A percentile compares a stretch with the other conserved stretches of the same genome.
These are phyloP conservation scores for Clitoria ternatea DNA, from an alignment of 306 rosid species.

Conservation along the genomic window DNA sequence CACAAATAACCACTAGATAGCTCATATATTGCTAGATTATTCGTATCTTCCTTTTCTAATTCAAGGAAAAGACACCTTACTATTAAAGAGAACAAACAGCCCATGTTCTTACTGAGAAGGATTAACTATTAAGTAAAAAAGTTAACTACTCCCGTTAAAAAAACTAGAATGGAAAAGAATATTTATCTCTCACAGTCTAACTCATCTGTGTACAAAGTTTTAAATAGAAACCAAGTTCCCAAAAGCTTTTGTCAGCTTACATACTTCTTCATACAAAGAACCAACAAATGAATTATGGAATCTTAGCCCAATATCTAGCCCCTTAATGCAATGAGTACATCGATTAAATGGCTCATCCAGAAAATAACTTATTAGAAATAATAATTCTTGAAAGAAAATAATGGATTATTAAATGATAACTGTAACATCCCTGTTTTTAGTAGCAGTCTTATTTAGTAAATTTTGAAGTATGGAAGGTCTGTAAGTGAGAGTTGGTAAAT, in stretches of 20 bases:
- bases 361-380: neutral
- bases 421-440: no score
- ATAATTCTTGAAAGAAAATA: neutral
- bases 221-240: neutral
- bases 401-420: neutral
- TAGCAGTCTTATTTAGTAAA: no score
- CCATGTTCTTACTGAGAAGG: neutral
- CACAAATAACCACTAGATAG: neutral
- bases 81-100: neutral
- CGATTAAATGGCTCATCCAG: neutral
- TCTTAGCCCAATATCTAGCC: neutral
- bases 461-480: no score
- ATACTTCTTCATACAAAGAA: neutral
- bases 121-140: neutral
- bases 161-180: neutral
- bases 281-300: neutral
- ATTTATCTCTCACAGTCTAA: neutral
- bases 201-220: no score
- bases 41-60: neutral
- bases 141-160: neutral
- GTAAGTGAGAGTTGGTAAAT: no score
- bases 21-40: no score
- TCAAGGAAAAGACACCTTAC: neutral
- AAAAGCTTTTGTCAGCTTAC: constrained; percentile 9
- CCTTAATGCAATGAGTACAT: neutral